Percentiles rank a stretch among this genome's conserved stretches.
These are phyloP conservation scores for Naganishia friedmannii DNA, from an alignment of 768 basidiomycete genomes.

Conservation along the genomic window DNA sequence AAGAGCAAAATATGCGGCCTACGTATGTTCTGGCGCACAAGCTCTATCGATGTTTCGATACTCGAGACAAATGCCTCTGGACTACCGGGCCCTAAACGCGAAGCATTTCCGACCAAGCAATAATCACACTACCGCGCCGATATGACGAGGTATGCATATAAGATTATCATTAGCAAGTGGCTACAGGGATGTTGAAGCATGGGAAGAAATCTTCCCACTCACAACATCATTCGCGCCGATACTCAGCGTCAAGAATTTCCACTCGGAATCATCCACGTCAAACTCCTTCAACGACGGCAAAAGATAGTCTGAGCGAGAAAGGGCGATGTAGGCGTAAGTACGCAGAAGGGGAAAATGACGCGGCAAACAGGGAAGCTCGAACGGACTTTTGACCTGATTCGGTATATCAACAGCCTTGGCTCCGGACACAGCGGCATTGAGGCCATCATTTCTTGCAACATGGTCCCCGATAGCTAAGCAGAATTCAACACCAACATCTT, in stretches of 20 bases:
- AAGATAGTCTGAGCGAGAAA: slow-evolving; percentile 34
- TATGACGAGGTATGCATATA: not conserved
- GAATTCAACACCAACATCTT: too few species aligned
- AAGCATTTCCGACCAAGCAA: slow-evolving; percentile 41
- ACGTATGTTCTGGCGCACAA: slow-evolving; percentile 39
- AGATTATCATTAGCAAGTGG: not conserved
- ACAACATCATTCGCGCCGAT: slow-evolving; percentile 49
- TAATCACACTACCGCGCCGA: slow-evolving; percentile 40
- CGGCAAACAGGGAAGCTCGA: slow-evolving; percentile 4
- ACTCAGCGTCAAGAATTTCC: slow-evolving; percentile 48
- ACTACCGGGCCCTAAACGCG: slow-evolving; percentile 25
- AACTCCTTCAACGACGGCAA: slow-evolving; percentile 37
- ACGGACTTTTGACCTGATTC: slow-evolving; percentile 44
- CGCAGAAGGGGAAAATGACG: too few species aligned
- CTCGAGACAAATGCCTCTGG: slow-evolving; percentile 41
- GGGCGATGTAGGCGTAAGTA: too few species aligned
- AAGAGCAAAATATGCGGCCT: slow-evolving; percentile 7
- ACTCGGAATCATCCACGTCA: slow-evolving; percentile 35
- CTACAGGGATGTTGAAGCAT: not conserved
- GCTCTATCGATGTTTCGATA: slow-evolving; percentile 41
- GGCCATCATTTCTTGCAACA: slow-evolving; percentile 36
- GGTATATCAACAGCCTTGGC: slow-evolving; percentile 35
- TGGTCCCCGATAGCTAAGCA: slow-evolving; percentile 8
- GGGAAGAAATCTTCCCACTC: slow-evolving; percentile 14
- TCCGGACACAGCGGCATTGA: slow-evolving; percentile 46